Evolutionary conservation across 129 eudicot species (phyloP), one percentile per base, ranked within the genome.

Genomic region (Glebionis coronaria): DNA sequence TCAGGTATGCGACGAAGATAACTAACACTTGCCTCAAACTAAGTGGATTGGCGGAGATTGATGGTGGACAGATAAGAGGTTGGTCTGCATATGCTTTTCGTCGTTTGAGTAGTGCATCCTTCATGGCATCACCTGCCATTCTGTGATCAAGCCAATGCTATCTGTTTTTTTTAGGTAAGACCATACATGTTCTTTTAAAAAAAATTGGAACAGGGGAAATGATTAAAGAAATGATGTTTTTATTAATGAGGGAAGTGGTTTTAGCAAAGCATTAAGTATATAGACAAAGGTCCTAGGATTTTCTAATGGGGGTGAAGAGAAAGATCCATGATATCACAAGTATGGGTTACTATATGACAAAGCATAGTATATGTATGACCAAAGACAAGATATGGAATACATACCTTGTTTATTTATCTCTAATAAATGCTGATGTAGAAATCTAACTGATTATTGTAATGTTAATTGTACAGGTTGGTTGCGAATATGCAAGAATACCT

Each of bases 81-180:
- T 69, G 63, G 10, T n/a, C 18, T 73, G 76, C 44, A 49, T 66
- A 14, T 50, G 50, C 42, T 54, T 72, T 69, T 61, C 72, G 71
- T 67, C 74, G 67, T 62, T 70, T 76, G 8, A 79, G 96, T 62
- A 88, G 67, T 50, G 84, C 71, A 18, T 85, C 79, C 44, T 73
- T 71, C 8, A 49, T 76, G 18, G 23, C 71, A 62, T 57, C 49
- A 54, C 72, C 73, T 27, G 76, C 87, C 95, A 87, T 84, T 9
- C 40, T 15, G 70, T n/a, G 14, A 53, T 61, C 73, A 49, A 71
- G 76, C 56, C 44, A 55, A 44, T 40, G 55, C 28, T 10, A 3
- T n/a, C n/a, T 46, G 44, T 57, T 23, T 12, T 44, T 20, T 40
- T 19, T 20, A 15, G 38, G 23, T 16, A 72, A 62, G 15, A 49